Conservation (phyloP, 306 rosid genomes). For the Ziziphus jujuba region DNA sequence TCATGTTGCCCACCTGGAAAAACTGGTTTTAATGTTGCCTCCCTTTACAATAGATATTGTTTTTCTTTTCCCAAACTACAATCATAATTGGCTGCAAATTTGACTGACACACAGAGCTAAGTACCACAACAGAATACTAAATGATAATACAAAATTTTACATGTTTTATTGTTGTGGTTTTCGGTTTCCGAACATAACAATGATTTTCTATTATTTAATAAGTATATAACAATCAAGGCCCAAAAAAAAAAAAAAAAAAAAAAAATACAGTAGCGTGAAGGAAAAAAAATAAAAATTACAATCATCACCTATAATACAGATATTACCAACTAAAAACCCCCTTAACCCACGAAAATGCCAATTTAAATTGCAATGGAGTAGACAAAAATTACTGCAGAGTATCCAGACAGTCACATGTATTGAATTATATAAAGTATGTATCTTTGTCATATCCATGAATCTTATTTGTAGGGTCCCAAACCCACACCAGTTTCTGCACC, state of each 20-base stretch:
- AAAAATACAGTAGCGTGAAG: constrained; percentile 13
- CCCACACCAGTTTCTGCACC: constrained; percentile 73
- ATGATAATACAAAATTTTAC: too few relatives aligned
- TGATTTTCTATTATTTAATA: constrained; percentile 15
- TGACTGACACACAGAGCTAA: too few relatives aligned
- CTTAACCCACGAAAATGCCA: constrained; percentile 32
- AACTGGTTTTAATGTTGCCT: too few relatives aligned
- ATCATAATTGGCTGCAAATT: too few relatives aligned
- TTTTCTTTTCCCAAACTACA: too few relatives aligned
- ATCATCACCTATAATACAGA: constrained; percentile 22
- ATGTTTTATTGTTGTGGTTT: too few relatives aligned
- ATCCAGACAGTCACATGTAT: constrained; percentile 36
- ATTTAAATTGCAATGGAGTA: constrained; percentile 32
- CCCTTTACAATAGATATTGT: too few relatives aligned
- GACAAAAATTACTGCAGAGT: constrained; percentile 26
- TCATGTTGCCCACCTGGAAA: too few relatives aligned
- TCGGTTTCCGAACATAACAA: too few relatives aligned
- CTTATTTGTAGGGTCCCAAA: constrained; percentile 84
- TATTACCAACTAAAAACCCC: constrained; percentile 20
- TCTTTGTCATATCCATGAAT: constrained; percentile 18
- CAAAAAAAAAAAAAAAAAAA: too few relatives aligned
- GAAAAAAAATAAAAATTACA: constrained; percentile 15
- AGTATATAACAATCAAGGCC: constrained; percentile 22
- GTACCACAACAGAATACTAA: too few relatives aligned
- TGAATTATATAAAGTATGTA: constrained; percentile 23